phyloP scores from a whole-genome alignment of 192 early-diverging fungal genomes.

The Coemansia erecta region DNA sequence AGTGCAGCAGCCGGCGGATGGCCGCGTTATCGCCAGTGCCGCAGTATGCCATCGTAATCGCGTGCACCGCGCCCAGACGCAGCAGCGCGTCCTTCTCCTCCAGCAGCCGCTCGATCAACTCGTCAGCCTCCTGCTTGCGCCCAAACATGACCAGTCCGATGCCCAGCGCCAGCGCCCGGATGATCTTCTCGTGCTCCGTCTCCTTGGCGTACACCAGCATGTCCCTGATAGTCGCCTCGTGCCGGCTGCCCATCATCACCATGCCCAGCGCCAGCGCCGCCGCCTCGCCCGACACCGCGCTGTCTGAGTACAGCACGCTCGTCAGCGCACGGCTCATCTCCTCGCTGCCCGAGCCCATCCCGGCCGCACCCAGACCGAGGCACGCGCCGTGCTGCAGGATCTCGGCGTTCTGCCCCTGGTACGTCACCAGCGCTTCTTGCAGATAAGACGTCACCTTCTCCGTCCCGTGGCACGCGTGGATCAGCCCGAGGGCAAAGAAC shows the following conservation, averaged over 20 bases:
- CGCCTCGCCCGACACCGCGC: constrained; percentile 95
- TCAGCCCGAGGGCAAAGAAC: constrained; percentile 95
- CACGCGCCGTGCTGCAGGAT: constrained; percentile 96
- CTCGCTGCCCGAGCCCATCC: constrained; percentile 91
- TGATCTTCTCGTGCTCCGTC: constrained; percentile 99
- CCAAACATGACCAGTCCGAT: constrained; percentile 97
- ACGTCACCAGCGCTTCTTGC: constrained; percentile 73
- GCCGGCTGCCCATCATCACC: constrained; percentile 93
- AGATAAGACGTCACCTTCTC: constrained; percentile 78
- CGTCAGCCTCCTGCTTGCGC: constrained; percentile 91
- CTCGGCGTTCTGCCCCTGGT: constrained; percentile 65
- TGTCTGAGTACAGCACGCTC: constrained; percentile 86
- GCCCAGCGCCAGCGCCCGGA: constrained; percentile 91
- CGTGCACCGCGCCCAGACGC: constrained; percentile 96
- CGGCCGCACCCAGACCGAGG: constrained; percentile 92
- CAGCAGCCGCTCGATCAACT: constrained; percentile 78
- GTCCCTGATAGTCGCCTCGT: constrained; percentile 77
- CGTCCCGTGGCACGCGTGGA: constrained; percentile 92
- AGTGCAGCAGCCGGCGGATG: constrained; percentile 88
- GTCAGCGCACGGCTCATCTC: constrained; percentile 87
- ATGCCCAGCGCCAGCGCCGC: constrained; percentile 96
- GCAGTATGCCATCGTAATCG: constrained; percentile 96
- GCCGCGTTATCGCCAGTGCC: constrained; percentile 98
- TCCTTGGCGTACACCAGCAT: constrained; percentile 98
- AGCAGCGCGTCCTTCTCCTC: constrained; percentile 94